Percentiles rank a stretch among this genome's conserved stretches.
These are phyloP conservation scores for Ascochyta lentis DNA, from an alignment of 2,329 filamentous ascomycete species.

Conservation along the genomic window DNA sequence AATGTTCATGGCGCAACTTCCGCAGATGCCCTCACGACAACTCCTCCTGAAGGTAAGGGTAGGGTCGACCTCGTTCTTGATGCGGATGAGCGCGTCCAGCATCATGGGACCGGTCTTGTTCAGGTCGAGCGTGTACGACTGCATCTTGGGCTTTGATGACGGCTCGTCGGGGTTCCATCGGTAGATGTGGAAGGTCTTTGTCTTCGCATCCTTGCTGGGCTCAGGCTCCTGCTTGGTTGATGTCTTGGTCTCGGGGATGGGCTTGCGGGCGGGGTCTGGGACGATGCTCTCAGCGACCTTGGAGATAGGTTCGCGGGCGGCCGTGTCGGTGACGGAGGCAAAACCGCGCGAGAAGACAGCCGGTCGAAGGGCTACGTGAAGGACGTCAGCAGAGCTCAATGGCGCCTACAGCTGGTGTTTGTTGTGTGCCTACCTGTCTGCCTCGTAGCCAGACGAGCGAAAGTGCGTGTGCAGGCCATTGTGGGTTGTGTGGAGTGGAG, in stretches of 20 bases:
- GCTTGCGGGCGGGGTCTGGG: constrained; percentile 33
- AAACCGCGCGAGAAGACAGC: constrained; percentile 48
- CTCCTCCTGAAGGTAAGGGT: constrained; percentile 95
- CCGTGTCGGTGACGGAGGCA: constrained; percentile 46
- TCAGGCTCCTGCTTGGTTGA: constrained; percentile 68
- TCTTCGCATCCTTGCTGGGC: constrained; percentile 62
- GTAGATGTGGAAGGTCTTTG: constrained; percentile 99
- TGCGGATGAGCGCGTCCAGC: constrained; percentile 92
- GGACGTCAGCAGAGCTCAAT: constrained; percentile 37
- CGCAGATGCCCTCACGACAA: constrained; percentile 98
- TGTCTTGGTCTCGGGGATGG: constrained; percentile 60
- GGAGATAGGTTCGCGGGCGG: constrained; percentile 43
- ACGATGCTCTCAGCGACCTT: constrained; percentile 40
- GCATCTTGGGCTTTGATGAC: constrained; percentile 91
- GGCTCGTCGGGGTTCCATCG: constrained; percentile 97
- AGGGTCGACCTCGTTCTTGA: constrained; percentile 99
- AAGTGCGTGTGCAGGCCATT: constrained; percentile 49
- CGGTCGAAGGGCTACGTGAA: constrained; percentile 41
- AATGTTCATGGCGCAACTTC: constrained; percentile 99
- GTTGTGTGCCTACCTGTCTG: constrained; percentile 42
- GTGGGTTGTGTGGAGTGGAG: constrained; percentile 36
- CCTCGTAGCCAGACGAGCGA: constrained; percentile 47
- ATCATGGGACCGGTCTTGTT: constrained; percentile 99
- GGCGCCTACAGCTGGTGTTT: constrained; percentile 9
- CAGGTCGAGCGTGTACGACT: constrained; percentile 91